phyloP scores from a whole-genome alignment of 371 early-diverging fungal species.

The Mortierella polycephala region DNA sequence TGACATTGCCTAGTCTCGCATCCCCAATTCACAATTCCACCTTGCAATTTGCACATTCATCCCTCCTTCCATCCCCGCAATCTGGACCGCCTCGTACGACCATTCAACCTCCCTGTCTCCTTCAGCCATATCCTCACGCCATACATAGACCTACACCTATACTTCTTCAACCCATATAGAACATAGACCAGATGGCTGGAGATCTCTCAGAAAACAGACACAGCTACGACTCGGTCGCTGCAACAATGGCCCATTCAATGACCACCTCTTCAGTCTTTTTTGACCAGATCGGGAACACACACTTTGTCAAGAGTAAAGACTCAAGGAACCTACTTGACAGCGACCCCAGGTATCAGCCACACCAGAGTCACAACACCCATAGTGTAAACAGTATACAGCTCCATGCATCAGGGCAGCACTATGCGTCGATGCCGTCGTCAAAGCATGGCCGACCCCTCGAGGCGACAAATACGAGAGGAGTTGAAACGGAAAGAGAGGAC shows the following conservation, averaged over 20 bases:
- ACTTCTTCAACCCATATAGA: too few relatives aligned
- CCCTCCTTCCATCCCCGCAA: too few relatives aligned
- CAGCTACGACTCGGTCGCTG: constrained; percentile 12
- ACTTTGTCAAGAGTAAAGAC: constrained; percentile 1
- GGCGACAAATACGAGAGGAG: background rate
- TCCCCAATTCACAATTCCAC: too few relatives aligned
- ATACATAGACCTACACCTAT: too few relatives aligned
- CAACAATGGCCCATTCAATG: constrained; percentile 18
- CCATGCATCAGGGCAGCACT: too few relatives aligned
- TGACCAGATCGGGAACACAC: constrained; percentile 24
- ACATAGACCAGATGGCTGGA: constrained; percentile 10
- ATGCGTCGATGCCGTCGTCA: constrained; percentile 6
- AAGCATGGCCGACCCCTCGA: constrained; percentile 25
- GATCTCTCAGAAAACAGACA: constrained; percentile 23
- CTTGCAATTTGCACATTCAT: too few relatives aligned
- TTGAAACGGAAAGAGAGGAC: background rate
- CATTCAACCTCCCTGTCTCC: too few relatives aligned
- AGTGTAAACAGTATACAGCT: too few relatives aligned
- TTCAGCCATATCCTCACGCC: too few relatives aligned
- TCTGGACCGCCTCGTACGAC: too few relatives aligned
- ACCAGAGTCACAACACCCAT: background rate
- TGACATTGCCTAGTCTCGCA: too few relatives aligned
- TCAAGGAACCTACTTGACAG: constrained; percentile 4
- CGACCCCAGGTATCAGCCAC: constrained; percentile 3
- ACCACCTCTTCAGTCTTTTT: constrained; percentile 23